These are phyloP conservation scores for Neonectria coccinea DNA, from an alignment of 2,329 filamentous ascomycete genomes.

Conservation along the genomic window DNA sequence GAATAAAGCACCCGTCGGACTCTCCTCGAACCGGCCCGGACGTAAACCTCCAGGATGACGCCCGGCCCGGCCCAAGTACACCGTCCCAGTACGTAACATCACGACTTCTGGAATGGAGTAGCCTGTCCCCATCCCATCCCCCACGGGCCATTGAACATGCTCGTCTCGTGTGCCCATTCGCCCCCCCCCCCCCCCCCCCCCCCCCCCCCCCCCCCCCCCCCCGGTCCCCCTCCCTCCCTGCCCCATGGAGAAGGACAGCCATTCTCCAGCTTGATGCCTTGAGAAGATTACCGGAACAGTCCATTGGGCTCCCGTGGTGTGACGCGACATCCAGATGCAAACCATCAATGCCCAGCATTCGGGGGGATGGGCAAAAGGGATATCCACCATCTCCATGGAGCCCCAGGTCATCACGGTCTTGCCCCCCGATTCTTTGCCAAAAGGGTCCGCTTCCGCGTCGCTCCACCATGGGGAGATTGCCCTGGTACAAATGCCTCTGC, in stretches of 20 bases:
- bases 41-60: constrained; percentile 31
- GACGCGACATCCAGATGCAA: constrained; percentile 3
- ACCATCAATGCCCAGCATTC: constrained; percentile 4
- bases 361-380: not conserved
- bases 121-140: constrained; percentile 30
- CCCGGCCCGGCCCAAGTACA: constrained; percentile 31
- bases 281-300: not conserved
- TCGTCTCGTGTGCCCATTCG: constrained; percentile 25
- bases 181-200: not conserved
- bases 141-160: constrained; percentile 28
- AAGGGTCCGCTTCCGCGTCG: constrained; percentile 25
- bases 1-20: not conserved
- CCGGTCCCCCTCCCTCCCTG: not conserved
- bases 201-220: not conserved
- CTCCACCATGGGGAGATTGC: constrained; percentile 41
- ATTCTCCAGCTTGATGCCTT: constrained; percentile 6
- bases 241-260: constrained; percentile 33
- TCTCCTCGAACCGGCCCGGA: constrained; percentile 34
- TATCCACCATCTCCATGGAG: constrained; percentile 17
- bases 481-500: constrained; percentile 24
- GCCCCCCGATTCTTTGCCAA: constrained; percentile 17
- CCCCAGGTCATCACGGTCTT: constrained; percentile 3
- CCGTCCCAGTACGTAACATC: constrained; percentile 42
- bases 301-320: constrained; percentile 13
- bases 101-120: constrained; percentile 36